Percentiles rank a stretch among this genome's conserved stretches.
phyloP scores from a whole-genome alignment of 2,329 filamentous ascomycete species.

The Trichoderma oligosporum region DNA sequence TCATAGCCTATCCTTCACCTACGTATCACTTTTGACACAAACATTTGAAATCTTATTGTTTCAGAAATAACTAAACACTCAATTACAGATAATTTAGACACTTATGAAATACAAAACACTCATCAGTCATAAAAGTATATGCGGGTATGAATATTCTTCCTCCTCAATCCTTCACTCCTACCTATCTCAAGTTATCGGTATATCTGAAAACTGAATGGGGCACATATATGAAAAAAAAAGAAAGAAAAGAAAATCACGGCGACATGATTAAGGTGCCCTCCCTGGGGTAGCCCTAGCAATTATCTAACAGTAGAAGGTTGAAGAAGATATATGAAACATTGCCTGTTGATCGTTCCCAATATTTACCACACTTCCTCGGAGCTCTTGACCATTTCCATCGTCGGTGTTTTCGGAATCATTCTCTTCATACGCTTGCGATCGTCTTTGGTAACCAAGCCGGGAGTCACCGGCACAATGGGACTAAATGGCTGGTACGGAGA shows the following conservation, averaged over 20 bases:
- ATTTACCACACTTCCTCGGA: conserved; percentile 61
- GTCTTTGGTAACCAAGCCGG: conserved; percentile 66
- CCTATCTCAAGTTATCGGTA: conserved; percentile 3
- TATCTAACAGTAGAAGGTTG: conserved; percentile 26
- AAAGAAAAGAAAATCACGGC: conserved; percentile 24
- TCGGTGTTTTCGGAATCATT: conserved; percentile 60
- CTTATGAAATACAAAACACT: conserved; percentile 10
- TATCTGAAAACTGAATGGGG: not conserved
- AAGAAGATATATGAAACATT: conserved; percentile 1
- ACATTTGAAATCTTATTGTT: not conserved
- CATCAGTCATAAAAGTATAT: conserved; percentile 12
- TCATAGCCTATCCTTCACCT: not conserved
- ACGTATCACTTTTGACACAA: not conserved
- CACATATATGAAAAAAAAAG: conserved; percentile 1
- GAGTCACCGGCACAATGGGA: conserved; percentile 70
- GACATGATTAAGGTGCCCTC: conserved; percentile 25
- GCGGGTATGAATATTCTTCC: conserved; percentile 12
- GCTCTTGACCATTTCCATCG: conserved; percentile 58
- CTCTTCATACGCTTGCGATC: conserved; percentile 67
- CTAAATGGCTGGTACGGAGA: conserved; percentile 77
- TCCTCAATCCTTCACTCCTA: conserved; percentile 10
- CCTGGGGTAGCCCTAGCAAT: conserved; percentile 21
- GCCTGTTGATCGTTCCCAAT: not conserved
- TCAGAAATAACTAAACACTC: not conserved
- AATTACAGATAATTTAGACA: conserved; percentile 1